phyloP scores from a whole-genome alignment of 2,329 filamentous ascomycete genomes.

The Trichoderma atrobrunneum region DNA sequence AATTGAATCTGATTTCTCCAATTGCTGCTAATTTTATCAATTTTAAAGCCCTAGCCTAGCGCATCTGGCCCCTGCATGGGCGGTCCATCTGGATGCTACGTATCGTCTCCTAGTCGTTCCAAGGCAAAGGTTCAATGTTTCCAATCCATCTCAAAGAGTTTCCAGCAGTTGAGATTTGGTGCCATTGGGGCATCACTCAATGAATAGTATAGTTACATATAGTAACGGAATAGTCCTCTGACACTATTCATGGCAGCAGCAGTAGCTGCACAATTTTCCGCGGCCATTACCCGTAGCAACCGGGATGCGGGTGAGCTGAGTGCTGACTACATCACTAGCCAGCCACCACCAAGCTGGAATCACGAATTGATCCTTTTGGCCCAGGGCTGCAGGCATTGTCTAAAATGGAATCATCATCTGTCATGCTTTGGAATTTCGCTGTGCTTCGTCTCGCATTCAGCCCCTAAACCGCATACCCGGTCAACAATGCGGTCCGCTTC shows the following conservation, averaged over 20 bases:
- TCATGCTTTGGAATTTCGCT: neutral
- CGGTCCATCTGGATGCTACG: neutral
- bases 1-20: neutral
- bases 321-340: neutral
- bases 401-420: neutral
- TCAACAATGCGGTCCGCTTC: neutral
- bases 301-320: neutral
- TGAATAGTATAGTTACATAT: neutral
- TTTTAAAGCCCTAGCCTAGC: slow-evolving; percentile 18
- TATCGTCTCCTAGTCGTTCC: neutral
- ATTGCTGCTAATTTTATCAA: slow-evolving; percentile 11
- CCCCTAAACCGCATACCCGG: neutral
- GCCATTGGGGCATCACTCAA: neutral
- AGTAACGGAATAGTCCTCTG: neutral
- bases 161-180: neutral
- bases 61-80: slow-evolving; percentile 5
- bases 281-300: neutral
- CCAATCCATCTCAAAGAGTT: neutral
- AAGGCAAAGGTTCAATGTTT: neutral
- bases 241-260: neutral
- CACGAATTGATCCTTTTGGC: neutral
- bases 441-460: neutral
- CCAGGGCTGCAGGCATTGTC: neutral
- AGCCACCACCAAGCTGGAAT: slow-evolving; percentile 5
- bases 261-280: neutral